These are phyloP conservation scores for Populus hybrid DNA, from an alignment of 441 rosid genomes.

Conservation along the genomic window DNA sequence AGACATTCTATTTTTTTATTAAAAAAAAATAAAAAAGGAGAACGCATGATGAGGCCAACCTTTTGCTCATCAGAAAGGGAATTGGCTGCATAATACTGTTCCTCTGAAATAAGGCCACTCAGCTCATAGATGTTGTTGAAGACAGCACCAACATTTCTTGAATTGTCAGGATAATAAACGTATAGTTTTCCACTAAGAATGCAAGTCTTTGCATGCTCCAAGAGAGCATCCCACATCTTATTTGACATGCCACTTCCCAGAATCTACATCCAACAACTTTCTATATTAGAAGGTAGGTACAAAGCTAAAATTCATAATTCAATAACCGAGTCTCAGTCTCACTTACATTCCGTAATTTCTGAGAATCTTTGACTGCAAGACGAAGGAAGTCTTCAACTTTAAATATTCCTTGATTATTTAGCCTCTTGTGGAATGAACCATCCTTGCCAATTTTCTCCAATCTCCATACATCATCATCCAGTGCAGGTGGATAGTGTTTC, in stretches of 20 bases:
- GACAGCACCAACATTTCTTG: slow-evolving; percentile 72
- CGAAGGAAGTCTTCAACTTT: slow-evolving; percentile 86
- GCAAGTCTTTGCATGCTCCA: slow-evolving; percentile 97
- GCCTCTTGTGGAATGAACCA: slow-evolving; percentile 95
- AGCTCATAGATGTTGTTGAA: slow-evolving; percentile 87
- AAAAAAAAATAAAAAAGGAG: not conserved
- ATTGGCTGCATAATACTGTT: slow-evolving; percentile 72
- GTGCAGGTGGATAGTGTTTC: slow-evolving; percentile 69
- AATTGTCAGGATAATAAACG: slow-evolving; percentile 79
- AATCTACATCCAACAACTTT: slow-evolving; percentile 46
- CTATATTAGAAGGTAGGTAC: slow-evolving; percentile 23
- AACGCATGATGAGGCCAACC: slow-evolving; percentile 39
- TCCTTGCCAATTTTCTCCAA: slow-evolving; percentile 99
- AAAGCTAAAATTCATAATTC: slow-evolving; percentile 7
- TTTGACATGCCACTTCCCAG: slow-evolving; percentile 99
- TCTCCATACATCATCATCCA: slow-evolving; percentile 95
- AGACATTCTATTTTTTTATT: not conserved
- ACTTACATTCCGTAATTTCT: slow-evolving; percentile 75
- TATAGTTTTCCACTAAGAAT: slow-evolving; percentile 73
- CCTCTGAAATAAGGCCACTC: slow-evolving; percentile 83
- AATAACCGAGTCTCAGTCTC: slow-evolving; percentile 19
- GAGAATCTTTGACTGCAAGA: slow-evolving; percentile 64
- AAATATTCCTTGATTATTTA: slow-evolving; percentile 40
- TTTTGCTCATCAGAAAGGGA: slow-evolving; percentile 86
- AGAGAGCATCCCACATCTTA: slow-evolving; percentile 98